Evolutionary conservation across 257 asterid species (phyloP), one percentile per base, ranked within the genome.

Genomic region (Thymus quinquecostatus): DNA sequence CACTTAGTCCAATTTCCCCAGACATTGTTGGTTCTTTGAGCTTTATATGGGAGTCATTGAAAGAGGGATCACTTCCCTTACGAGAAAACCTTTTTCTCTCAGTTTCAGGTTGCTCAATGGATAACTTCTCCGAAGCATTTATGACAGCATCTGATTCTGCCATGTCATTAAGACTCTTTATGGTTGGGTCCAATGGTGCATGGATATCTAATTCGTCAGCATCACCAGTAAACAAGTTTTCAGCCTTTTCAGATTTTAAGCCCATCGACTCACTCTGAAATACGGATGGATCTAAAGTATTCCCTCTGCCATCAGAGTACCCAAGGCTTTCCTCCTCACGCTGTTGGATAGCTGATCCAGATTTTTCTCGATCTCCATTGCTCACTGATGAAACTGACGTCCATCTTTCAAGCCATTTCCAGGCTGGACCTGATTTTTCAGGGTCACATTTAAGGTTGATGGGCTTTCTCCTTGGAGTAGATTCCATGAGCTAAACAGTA

Each of bases 381-480:
- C 82, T 83, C 44, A 74, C 79, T n/a, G 95, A 77, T 72, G 95
- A 82, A 75, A 75, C 88, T 49, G 96, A 71, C 89, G 86, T 89
- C 99, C 99, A 91, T 75, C 96, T 83, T 83, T 91, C 97, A 65
- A 94, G 81, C 99, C 99, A 94, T 83, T 76, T 78, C 99, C 99
- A 94, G 74, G 96, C 79, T 2, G 96, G 79, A 80, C 91, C 99
- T 0, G 92, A 79, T 69, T 87, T 91, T 47, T 59, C 84, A 71
- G 97, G 97, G 74, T 94, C 97, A 71, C 99, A 94, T 82, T 91
- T 94, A 74, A 94, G 82, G 79, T 84, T 85, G 66, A 86, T 89
- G 66, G 79, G 64, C 62, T 84, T 79, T 54, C 80, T 79, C 84
- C 77, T 85, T 61, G 92, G 88, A 34, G 87, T 84, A 74, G 97